Evolutionary conservation across 176 grass and related monocot genomes (phyloP), one percentile per base, ranked within the genome.

Genomic region (Luzula sylvatica): DNA sequence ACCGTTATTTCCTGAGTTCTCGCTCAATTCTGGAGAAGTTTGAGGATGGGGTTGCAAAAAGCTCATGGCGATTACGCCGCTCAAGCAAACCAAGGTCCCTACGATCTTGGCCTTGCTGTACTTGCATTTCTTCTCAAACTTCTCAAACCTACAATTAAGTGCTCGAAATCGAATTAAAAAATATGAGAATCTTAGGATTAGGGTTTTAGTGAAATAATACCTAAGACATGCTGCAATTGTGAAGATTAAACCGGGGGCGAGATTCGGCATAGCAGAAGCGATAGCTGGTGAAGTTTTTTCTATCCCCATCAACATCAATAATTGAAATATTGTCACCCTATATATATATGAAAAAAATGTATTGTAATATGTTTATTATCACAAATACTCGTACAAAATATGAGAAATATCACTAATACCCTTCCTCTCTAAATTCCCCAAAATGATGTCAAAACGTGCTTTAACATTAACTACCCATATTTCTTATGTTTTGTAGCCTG

Each of bases 191-290:
- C 11, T 45, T 9, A 45, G 11, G 14, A 8, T 45, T 45, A 45
- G 8, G 40, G 1, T 19, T 17, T 51, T 51, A 51, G n/a, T 17
- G n/a, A 17, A 12, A 53, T 53, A 38, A 35, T 70, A 51, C 83
- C 84, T 70, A 28, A 75, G 65, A 52, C 55, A 82, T 7, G 84
- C 78, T 44, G 84, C 84, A 50, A 88, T 50, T 29, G 67, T 23
- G 66, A 88, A 88, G 15, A 88, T 82, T 2, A 87, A 24, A 2
- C 78, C 83, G 40, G 83, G 73, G 24, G 61, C 21, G 6, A 86
- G 63, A 65, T 86, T 86, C 8, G 82, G 67, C 76, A 86, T 86
- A 38, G 82, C 82, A 68, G 82, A 86, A 11, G 82, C 82, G 11
- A 86, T 58, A 7, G 76, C 55, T 1, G 76, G 82, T 4, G 76